Evolutionary conservation across 208 protist genomes (phyloP).

Genomic region (Entamoeba histolytica): DNA sequence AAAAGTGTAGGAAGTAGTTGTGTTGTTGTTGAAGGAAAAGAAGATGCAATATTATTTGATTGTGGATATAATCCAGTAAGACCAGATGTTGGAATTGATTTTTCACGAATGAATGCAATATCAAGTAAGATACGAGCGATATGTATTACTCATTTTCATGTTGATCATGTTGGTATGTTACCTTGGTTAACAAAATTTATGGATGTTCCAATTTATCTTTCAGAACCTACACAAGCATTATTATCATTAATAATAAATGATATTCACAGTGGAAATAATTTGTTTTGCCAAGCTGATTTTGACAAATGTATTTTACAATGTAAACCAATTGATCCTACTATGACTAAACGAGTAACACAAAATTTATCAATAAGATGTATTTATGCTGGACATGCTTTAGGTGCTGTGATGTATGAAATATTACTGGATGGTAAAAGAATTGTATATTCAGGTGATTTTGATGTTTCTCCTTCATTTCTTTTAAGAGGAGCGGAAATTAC

Average conservation of each 20-base stretch:
- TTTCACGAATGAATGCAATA: neutral
- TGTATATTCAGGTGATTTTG: neutral
- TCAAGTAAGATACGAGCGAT: neutral
- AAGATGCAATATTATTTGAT: neutral
- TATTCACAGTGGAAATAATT: neutral
- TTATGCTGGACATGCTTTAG: neutral
- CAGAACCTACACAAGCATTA: neutral
- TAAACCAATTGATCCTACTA: neutral
- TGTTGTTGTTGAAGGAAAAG: neutral
- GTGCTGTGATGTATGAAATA: neutral
- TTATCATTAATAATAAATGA: neutral
- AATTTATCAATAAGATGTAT: neutral
- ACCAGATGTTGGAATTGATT: neutral
- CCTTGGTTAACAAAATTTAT: neutral
- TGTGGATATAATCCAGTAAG: neutral
- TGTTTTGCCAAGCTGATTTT: neutral
- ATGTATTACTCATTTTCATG: neutral
- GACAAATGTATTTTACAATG: neutral
- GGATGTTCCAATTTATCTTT: neutral
- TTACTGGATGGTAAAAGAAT: neutral
- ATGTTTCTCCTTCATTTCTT: neutral
- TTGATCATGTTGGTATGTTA: neutral
- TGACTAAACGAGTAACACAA: neutral
- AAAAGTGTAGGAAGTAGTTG: neutral
- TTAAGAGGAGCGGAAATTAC: neutral